Conservation (phyloP, 306 rosid species). For the Acacia melanoxylon region DNA sequence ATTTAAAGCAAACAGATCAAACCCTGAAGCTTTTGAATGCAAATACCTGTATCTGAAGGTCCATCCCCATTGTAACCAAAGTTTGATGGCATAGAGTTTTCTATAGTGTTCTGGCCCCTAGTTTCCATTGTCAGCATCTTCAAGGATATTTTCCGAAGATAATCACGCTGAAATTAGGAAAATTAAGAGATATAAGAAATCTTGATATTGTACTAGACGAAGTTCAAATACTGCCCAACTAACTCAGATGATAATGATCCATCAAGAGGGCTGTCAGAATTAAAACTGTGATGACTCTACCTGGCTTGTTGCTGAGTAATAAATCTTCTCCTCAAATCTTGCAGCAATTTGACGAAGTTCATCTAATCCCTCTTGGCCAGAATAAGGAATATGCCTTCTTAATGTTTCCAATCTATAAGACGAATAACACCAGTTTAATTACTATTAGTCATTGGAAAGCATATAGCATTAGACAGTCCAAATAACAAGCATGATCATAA, state of each 20-base stretch:
- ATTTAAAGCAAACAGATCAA: background rate
- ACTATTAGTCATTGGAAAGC: background rate
- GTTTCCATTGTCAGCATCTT: slow-evolving; percentile 37
- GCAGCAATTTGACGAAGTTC: slow-evolving; percentile 55
- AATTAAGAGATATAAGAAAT: background rate
- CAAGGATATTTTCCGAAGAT: slow-evolving; percentile 16
- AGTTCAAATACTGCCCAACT: background rate
- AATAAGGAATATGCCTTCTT: slow-evolving; percentile 49
- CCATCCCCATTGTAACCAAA: background rate
- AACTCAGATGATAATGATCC: background rate
- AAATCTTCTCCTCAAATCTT: slow-evolving; percentile 58
- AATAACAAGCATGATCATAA: background rate
- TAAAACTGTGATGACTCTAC: slow-evolving; percentile 6
- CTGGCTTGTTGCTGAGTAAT: slow-evolving; percentile 44
- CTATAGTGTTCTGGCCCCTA: background rate
- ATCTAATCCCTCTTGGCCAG: slow-evolving; percentile 50
- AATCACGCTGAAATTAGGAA: slow-evolving; percentile 26
- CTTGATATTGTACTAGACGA: background rate
- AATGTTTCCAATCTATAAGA: slow-evolving; percentile 47
- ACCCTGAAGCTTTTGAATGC: background rate
- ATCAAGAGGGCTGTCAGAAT: background rate
- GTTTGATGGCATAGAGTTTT: background rate
- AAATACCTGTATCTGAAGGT: background rate
- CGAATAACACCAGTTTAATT: background rate
- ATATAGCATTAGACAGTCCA: background rate